Percentiles rank a stretch among this genome's conserved stretches.
Evolutionary conservation across 192 early-diverging fungal species (phyloP).

Genomic region (Entomortierella chlamydospora): DNA sequence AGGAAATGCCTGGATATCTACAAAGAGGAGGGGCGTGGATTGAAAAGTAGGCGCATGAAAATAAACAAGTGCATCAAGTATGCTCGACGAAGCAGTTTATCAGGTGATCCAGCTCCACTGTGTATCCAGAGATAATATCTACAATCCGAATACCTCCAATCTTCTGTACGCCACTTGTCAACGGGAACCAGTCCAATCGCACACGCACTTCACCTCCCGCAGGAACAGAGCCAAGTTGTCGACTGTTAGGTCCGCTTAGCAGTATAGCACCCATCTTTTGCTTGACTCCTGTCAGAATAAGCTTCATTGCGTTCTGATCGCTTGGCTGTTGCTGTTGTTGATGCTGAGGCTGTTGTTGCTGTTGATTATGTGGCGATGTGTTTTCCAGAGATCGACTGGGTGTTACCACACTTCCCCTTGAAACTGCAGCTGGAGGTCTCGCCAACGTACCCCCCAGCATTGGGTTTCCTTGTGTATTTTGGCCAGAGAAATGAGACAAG

Average conservation of each 20-base stretch:
- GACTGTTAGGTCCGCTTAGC: constrained; percentile 68
- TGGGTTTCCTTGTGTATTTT: constrained; percentile 3
- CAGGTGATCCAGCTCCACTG: constrained; percentile 84
- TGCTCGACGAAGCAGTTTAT: constrained; percentile 76
- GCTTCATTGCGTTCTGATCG: constrained; percentile 57
- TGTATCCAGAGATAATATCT: constrained; percentile 78
- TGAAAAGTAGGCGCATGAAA: neutral
- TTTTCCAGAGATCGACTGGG: constrained; percentile 17
- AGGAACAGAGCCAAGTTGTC: constrained; percentile 71
- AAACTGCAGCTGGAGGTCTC: constrained; percentile 37
- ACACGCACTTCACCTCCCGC: constrained; percentile 72
- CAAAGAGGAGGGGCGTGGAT: too few species aligned
- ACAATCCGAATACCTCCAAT: constrained; percentile 81
- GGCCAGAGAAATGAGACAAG: too few species aligned
- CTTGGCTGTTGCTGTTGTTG: neutral
- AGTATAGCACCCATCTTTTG: constrained; percentile 83
- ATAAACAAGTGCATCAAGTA: constrained; percentile 3
- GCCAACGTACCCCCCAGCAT: constrained; percentile 20
- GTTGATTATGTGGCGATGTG: neutral
- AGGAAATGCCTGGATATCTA: too few species aligned
- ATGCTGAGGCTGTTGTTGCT: constrained; percentile 12
- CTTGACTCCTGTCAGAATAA: constrained; percentile 75
- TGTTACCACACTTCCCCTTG: constrained; percentile 28
- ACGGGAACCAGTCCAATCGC: constrained; percentile 81
- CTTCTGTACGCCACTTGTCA: constrained; percentile 87